Base-by-base conservation (phyloP, 2,329 filamentous ascomycete species). In the Cladosporium sp. region DNA sequence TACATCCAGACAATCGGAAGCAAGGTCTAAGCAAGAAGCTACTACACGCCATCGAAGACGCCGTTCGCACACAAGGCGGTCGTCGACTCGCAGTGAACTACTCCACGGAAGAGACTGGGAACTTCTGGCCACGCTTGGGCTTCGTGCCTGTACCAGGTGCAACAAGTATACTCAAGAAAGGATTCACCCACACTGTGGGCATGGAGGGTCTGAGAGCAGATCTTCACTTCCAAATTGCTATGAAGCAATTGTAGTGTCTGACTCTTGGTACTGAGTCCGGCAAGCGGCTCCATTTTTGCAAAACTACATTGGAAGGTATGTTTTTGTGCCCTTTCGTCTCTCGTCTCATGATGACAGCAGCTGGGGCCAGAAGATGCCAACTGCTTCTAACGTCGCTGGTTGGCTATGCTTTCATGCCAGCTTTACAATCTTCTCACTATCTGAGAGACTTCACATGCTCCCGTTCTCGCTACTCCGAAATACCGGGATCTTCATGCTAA, bases 281-380 rank as follows among this genome's bases (percentile, higher is more conserved):
- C 4, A 12, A 34, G 30, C 30, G 30, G 11, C 7, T 34, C 30
- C 20, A 39, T n/a, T 34, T 12, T 36, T 38, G 4, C 12, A 6
- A 30, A 25, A 39, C 11, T 7, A 51, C 19, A 28, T n/a, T 15
- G 1, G 20, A 17, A 39, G 34, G 36, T 51, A 39, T 25, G 49
- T 12, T 20, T 19, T 15, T 36, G 38, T 19, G 17, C n/a, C 15
- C 17, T 14, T 12, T 40, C 14, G 19, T 14, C 19, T 37, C 14
- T 17, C 51, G n/a, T 42, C 30, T 22, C 42, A 54, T 61, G 65
- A 67, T 67, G 65, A 67, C 45, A 64, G 59, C 55, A 63, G 65
- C 66, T 70, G 68, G 68, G 68, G 68, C 68, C 68, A 70, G 67
- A 66, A 65, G 65, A 70, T 38, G 62, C 57, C 64, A 68, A 62